Percentiles rank a stretch among this genome's conserved stretches.
Conservation (phyloP, 345 rosid species). For the Gossypioides kirkii region DNA sequence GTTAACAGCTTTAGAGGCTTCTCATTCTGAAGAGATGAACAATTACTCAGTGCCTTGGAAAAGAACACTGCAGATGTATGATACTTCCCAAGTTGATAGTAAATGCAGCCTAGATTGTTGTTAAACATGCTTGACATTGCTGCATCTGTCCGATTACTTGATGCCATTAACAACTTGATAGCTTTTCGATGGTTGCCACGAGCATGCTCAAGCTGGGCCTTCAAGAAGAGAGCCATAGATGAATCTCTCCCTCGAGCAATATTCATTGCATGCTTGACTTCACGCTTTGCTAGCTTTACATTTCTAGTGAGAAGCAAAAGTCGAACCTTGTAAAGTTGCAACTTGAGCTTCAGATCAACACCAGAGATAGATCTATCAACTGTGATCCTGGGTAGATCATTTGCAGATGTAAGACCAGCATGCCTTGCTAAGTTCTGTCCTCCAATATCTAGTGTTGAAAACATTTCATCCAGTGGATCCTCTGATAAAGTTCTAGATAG, state of each 20-base stretch:
- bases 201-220: constrained; percentile 95
- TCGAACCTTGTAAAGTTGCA: constrained; percentile 91
- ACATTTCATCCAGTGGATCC: constrained; percentile 75
- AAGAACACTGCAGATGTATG: constrained; percentile 50
- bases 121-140: constrained; percentile 72
- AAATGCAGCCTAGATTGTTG: constrained; percentile 82
- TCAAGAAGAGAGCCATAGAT: constrained; percentile 78
- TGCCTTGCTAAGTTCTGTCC: constrained; percentile 26
- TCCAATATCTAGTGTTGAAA: constrained; percentile 44
- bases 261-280: constrained; percentile 93
- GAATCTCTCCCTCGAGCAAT: constrained; percentile 87
- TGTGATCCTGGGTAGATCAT: constrained; percentile 50
- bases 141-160: constrained; percentile 57
- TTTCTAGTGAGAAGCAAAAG: constrained; percentile 86
- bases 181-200: constrained; percentile 95
- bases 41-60: constrained; percentile 64
- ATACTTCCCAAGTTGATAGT: background rate
- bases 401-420: constrained; percentile 46
- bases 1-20: constrained; percentile 61
- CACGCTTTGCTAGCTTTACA: constrained; percentile 91
- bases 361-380: constrained; percentile 21
- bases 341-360: constrained; percentile 79
- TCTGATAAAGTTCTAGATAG: constrained; percentile 68
- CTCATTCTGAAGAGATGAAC: constrained; percentile 67
- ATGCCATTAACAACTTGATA: constrained; percentile 81